Conservation (phyloP, 2,329 filamentous ascomycete genomes). For the Ophiocordyceps australis region DNA sequence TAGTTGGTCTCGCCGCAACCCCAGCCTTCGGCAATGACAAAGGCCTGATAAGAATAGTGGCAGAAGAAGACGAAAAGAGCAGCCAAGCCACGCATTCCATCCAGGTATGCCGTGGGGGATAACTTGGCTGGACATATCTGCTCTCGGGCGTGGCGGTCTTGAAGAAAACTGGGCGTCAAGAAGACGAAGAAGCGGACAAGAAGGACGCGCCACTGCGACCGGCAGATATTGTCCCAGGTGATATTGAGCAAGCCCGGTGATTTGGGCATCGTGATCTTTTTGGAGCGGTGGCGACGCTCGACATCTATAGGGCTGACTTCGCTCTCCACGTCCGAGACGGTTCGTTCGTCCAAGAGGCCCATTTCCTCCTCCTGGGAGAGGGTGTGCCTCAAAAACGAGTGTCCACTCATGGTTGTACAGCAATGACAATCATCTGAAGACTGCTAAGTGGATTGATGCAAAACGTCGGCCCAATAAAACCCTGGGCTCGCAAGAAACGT, state of each 20-base stretch:
- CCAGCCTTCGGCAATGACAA: slow-evolving; percentile 30
- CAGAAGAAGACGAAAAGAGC: slow-evolving; percentile 38
- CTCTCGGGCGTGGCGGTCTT: slow-evolving; percentile 21
- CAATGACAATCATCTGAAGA: slow-evolving; percentile 5
- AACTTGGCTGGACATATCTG: slow-evolving; percentile 20
- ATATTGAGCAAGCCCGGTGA: slow-evolving; percentile 9
- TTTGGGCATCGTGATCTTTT: slow-evolving; percentile 5
- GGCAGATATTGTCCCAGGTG: slow-evolving; percentile 10
- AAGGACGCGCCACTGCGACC: slow-evolving; percentile 17
- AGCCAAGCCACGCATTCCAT: slow-evolving; percentile 37
- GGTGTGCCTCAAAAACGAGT: slow-evolving; percentile 14
- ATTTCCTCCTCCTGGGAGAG: slow-evolving; percentile 24
- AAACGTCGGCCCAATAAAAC: too few species aligned
- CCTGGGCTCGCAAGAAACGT: too few species aligned
- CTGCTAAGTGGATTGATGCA: too few species aligned
- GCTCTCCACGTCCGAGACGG: slow-evolving; percentile 23
- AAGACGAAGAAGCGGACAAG: slow-evolving; percentile 21
- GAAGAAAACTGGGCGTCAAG: slow-evolving; percentile 33
- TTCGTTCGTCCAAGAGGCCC: slow-evolving; percentile 23
- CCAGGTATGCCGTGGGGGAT: slow-evolving; percentile 36
- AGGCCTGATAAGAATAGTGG: slow-evolving; percentile 34
- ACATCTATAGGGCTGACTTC: slow-evolving; percentile 18
- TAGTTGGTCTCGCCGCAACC: slow-evolving; percentile 24
- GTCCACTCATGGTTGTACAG: slow-evolving; percentile 22
- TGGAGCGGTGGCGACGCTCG: slow-evolving; percentile 13